Percentiles rank a stretch among this genome's conserved stretches.
These are phyloP conservation scores for Schrenkiella parvula DNA, from an alignment of 345 rosid species.

Conservation along the genomic window DNA sequence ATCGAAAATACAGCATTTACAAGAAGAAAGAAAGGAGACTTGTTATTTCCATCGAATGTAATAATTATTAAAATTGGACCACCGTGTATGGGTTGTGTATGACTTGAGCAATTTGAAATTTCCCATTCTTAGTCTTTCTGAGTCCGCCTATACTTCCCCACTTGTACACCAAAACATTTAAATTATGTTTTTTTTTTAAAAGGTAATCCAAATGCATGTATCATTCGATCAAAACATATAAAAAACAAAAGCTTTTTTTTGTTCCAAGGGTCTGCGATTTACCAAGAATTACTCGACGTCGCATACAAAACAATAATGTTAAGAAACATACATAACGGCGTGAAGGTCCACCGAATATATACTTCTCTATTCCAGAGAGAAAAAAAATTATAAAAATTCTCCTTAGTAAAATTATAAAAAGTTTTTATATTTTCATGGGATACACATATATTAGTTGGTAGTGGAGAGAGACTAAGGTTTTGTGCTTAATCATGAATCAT, in stretches of 20 bases:
- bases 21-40: background rate
- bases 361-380: too few species aligned
- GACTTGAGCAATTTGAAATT: conserved; percentile 9
- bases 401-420: background rate
- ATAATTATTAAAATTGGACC: conserved; percentile 24
- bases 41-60: conserved; percentile 1
- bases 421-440: background rate
- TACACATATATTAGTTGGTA: conserved; percentile 1
- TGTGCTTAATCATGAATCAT: conserved; percentile 16
- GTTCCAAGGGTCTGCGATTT: background rate
- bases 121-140: conserved; percentile 6
- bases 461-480: conserved; percentile 20
- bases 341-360: background rate
- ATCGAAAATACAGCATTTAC: background rate
- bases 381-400: too few species aligned
- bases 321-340: background rate
- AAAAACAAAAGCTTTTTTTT: too few species aligned
- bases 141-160: background rate
- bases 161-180: background rate
- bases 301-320: background rate
- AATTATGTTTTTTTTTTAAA: background rate
- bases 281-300: background rate
- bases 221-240: too few species aligned
- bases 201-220: background rate
- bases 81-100: conserved; percentile 12